Conservation (phyloP, 176 grass and related monocot species). For the Oryza glaberrima region DNA sequence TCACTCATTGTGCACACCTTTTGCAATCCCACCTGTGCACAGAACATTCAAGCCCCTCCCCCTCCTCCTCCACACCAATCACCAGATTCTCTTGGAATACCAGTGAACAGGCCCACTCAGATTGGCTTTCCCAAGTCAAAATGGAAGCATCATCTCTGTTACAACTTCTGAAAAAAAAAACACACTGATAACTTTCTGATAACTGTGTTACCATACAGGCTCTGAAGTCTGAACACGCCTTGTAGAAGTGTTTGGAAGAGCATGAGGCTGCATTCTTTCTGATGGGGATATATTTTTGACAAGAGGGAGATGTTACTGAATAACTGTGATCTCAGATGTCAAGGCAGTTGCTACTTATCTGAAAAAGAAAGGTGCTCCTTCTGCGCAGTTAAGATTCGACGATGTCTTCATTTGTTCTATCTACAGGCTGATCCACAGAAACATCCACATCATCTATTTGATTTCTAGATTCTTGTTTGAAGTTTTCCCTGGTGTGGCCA, state of each 20-base stretch:
- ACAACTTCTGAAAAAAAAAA: constrained; percentile 21
- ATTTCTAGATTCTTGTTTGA: constrained; percentile 43
- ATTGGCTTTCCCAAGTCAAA: constrained; percentile 47
- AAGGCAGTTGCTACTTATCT: constrained; percentile 18
- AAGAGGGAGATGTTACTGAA: background rate
- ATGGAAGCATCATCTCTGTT: constrained; percentile 35
- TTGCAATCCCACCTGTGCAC: constrained; percentile 31
- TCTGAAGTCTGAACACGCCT: background rate
- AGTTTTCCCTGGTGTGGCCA: constrained; percentile 10
- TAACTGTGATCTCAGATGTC: background rate
- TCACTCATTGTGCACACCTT: constrained; percentile 49
- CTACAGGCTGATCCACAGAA: constrained; percentile 41
- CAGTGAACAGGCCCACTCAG: constrained; percentile 14
- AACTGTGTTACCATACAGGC: background rate
- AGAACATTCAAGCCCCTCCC: constrained; percentile 40
- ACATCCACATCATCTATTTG: constrained; percentile 42
- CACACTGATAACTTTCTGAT: background rate
- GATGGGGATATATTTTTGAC: background rate
- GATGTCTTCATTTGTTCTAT: constrained; percentile 56
- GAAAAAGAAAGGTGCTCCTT: constrained; percentile 21
- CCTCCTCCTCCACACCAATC: constrained; percentile 30
- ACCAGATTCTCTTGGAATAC: constrained; percentile 46
- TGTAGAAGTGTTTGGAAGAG: background rate
- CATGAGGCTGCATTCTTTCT: constrained; percentile 22
- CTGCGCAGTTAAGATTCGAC: constrained; percentile 33